These are phyloP conservation scores for Sphaerulina populicola DNA, from an alignment of 2,329 filamentous ascomycete species.

Conservation along the genomic window DNA sequence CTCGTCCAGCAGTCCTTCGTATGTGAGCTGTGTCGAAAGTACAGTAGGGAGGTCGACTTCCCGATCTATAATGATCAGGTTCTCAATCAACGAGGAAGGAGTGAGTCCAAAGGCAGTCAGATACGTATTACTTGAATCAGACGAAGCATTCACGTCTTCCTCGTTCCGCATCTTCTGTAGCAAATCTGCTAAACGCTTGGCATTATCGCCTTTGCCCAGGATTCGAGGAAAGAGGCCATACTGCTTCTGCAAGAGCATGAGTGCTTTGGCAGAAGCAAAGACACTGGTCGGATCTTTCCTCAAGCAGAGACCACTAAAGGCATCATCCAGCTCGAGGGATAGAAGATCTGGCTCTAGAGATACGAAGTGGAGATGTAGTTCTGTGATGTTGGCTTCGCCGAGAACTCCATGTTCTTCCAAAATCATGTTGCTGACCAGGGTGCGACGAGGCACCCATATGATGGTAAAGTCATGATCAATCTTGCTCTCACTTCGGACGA, in stretches of 20 bases:
- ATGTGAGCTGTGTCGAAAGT: constrained; percentile 88
- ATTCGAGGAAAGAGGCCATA: constrained; percentile 92
- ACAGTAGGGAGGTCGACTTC: constrained; percentile 90
- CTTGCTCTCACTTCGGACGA: constrained; percentile 76
- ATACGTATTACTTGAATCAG: constrained; percentile 38
- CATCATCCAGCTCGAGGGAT: constrained; percentile 79
- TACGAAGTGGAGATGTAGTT: constrained; percentile 83
- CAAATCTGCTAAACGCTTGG: constrained; percentile 77
- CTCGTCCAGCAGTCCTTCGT: constrained; percentile 92
- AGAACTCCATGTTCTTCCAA: constrained; percentile 88
- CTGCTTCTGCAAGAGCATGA: constrained; percentile 88
- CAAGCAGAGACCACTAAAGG: constrained; percentile 80
- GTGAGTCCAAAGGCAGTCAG: constrained; percentile 57
- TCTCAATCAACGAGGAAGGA: constrained; percentile 81
- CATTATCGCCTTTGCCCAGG: constrained; percentile 91
- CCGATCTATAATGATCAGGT: constrained; percentile 86
- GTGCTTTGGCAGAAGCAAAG: constrained; percentile 76
- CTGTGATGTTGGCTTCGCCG: constrained; percentile 80
- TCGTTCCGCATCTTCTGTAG: constrained; percentile 88
- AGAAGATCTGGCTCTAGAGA: constrained; percentile 85
- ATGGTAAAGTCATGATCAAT: constrained; percentile 93
- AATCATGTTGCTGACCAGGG: constrained; percentile 80
- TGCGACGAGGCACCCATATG: constrained; percentile 90
- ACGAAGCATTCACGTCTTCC: constrained; percentile 51
- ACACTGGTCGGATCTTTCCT: constrained; percentile 86